Base-by-base conservation (phyloP, 192 early-diverging fungal species). In the Backusella mclennaniae region DNA sequence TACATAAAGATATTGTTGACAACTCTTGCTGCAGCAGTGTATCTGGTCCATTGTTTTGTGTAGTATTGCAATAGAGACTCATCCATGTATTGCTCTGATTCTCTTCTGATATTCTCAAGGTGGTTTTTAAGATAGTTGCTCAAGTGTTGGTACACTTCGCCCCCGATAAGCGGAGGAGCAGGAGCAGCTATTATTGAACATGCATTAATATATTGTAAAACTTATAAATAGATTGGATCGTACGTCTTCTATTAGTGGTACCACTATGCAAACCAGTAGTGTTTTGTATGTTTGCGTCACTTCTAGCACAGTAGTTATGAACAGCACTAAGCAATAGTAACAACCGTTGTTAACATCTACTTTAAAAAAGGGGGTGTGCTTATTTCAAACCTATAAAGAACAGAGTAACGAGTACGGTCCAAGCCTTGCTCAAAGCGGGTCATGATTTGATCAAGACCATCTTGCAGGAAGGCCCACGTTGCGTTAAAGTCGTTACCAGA, bases 1-100 rank as follows among this genome's bases (percentile, higher is more conserved):
- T 99, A 99, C 15, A 87, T 85, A 77, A 98, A 98, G 66, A 97
- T 87, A 79, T 98, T 94, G 82, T 98, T 90, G 67, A 98, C 91
- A 76, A 89, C 91, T 67, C 87, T 88, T 23, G 94, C 89, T 6
- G 95, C 93, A n/a, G 89, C 86, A 14, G 95, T 97, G 79, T 93
- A 99, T 80, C 93, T 89, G 46, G 84, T 84, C 98, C 98, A 99
- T 80, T 97, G 90, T 56, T 84, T 85, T 66, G 93, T 95, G 83
- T 99, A 99, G 76, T 92, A 98, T 14, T 85, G 85, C 71, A 99
- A 87, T 69, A 99, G 87, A 9, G 88, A 88, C 38, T 95, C 95
- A 80, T 96, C 96, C 78, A 86, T 87, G 66, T 85, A 84, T 44
- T 86, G 80, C 63, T 87, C 87, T 12, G 94, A 91, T 70, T 89